These are phyloP conservation scores for Cryptococcus sp. DNA, from an alignment of 1,284 basidiomycete species.

Conservation along the genomic window DNA sequence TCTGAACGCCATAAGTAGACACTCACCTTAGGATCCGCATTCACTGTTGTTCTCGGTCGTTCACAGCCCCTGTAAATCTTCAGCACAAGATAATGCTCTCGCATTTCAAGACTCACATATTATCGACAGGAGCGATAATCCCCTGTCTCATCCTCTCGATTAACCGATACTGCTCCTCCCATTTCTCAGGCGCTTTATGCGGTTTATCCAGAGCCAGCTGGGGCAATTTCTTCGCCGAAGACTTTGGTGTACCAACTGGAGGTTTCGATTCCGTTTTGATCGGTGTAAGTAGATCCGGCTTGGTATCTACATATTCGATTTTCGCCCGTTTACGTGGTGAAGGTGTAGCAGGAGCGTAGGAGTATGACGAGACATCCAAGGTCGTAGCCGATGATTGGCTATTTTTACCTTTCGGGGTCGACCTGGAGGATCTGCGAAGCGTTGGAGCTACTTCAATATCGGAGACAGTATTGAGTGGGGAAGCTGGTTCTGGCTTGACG, in stretches of 20 bases:
- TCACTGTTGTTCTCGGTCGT: constrained; percentile 36
- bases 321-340: constrained; percentile 6
- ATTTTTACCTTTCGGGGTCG: no score
- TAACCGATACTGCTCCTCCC: constrained; percentile 68
- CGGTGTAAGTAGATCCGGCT: neutral
- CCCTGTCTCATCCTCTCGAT: constrained; percentile 73
- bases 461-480: no score
- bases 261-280: constrained; percentile 3
- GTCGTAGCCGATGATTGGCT: no score
- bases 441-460: no score
- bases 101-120: constrained; percentile 64
- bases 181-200: constrained; percentile 67
- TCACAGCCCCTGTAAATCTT: constrained; percentile 32
- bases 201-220: constrained; percentile 59
- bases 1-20: neutral
- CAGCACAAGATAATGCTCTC: no score
- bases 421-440: no score
- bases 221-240: constrained; percentile 45
- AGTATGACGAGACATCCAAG: constrained; percentile 19
- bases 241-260: constrained; percentile 14
- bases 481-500: no score
- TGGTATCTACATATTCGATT: neutral
- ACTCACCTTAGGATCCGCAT: constrained; percentile 63
- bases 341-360: constrained; percentile 14
- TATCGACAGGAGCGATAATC: constrained; percentile 79